phyloP scores from a whole-genome alignment of 441 rosid genomes.

The Macaranga tanarius region DNA sequence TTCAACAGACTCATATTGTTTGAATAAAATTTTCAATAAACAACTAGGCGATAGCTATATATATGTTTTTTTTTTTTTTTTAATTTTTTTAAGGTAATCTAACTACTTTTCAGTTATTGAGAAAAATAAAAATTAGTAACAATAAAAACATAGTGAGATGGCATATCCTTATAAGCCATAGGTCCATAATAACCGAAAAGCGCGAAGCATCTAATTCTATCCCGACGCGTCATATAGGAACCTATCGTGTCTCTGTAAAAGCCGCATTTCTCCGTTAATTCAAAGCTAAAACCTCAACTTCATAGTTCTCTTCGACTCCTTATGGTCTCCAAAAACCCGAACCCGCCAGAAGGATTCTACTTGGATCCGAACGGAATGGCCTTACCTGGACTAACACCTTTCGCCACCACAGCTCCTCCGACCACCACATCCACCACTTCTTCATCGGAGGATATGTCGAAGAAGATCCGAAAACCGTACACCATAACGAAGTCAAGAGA shows the following conservation, averaged over 20 bases:
- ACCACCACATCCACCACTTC: slow-evolving; percentile 34
- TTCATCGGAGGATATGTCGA: slow-evolving; percentile 34
- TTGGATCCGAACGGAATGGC: slow-evolving; percentile 75
- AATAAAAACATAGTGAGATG: background rate
- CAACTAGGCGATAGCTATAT: too few relatives aligned
- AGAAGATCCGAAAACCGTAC: slow-evolving; percentile 92
- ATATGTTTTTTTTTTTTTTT: too few relatives aligned
- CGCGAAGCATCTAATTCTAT: slow-evolving; percentile 7
- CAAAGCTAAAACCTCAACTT: slow-evolving; percentile 18
- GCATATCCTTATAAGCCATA: slow-evolving; percentile 18
- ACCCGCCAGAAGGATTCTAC: slow-evolving; percentile 58
- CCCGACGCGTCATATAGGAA: slow-evolving; percentile 14
- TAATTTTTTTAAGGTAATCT: too few relatives aligned
- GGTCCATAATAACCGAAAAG: background rate
- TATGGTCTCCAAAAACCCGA: slow-evolving; percentile 72
- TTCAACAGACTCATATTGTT: too few relatives aligned
- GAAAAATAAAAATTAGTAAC: background rate
- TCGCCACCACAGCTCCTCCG: slow-evolving; percentile 41
- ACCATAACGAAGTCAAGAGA: slow-evolving; percentile 92
- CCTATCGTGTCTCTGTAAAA: slow-evolving; percentile 10
- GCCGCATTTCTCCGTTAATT: slow-evolving; percentile 22
- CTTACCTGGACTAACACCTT: slow-evolving; percentile 56
- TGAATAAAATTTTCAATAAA: background rate
- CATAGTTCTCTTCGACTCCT: slow-evolving; percentile 18
- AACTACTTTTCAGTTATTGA: background rate